phyloP scores from a whole-genome alignment of 148 eudicot genomes.

The Vaccinium darrowii region DNA sequence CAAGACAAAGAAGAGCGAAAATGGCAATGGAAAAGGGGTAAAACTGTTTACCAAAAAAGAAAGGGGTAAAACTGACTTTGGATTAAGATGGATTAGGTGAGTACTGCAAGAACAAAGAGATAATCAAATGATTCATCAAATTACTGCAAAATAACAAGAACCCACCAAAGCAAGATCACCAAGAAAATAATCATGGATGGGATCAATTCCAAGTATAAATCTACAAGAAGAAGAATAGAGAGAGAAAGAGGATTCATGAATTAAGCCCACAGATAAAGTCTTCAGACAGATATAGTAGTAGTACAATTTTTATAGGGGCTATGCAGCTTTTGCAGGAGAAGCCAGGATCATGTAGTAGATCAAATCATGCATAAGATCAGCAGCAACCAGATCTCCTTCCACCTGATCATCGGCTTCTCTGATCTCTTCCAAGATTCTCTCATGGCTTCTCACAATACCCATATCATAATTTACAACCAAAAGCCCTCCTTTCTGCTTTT shows the following conservation, averaged over 20 bases:
- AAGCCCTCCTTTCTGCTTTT: slow-evolving; percentile 22
- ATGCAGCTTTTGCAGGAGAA: slow-evolving; percentile 32
- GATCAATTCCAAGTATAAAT: background rate
- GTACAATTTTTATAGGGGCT: background rate
- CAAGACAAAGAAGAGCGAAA: too few relatives aligned
- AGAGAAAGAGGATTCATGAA: background rate
- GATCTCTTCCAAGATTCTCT: slow-evolving; percentile 16
- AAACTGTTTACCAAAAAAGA: too few relatives aligned
- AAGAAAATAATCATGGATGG: background rate
- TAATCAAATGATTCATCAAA: background rate
- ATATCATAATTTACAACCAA: slow-evolving; percentile 14
- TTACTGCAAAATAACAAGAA: background rate
- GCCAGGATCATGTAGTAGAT: slow-evolving; percentile 3
- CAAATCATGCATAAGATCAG: slow-evolving; percentile 16
- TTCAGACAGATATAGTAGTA: background rate
- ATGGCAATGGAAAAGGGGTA: too few relatives aligned
- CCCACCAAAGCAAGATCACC: slow-evolving; percentile 7
- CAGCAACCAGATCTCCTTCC: slow-evolving; percentile 28
- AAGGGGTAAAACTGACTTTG: too few relatives aligned
- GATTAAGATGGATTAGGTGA: background rate
- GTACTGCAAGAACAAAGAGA: background rate
- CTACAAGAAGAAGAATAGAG: background rate
- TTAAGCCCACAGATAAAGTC: background rate
- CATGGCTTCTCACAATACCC: slow-evolving; percentile 22
- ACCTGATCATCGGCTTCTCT: background rate